Evolutionary conservation across 257 asterid species (phyloP).

Genomic region (Petunia axillaris): DNA sequence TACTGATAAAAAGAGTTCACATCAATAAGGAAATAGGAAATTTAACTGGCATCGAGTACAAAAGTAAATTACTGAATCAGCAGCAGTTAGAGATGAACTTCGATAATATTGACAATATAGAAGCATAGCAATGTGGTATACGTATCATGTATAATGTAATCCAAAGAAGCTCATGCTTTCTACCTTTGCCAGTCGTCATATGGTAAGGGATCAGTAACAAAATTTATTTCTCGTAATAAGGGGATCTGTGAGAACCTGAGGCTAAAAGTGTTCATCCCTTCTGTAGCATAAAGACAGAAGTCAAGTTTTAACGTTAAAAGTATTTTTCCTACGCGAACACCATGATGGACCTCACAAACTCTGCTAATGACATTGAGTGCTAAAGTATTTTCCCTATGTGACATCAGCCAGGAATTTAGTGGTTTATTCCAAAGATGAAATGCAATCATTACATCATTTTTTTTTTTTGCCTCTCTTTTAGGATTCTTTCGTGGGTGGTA

Average conservation of each 20-base stretch:
- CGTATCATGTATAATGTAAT: slow-evolving; percentile 2
- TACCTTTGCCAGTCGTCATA: not conserved
- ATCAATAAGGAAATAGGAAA: slow-evolving; percentile 2
- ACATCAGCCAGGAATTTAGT: slow-evolving; percentile 3
- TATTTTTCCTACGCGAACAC: not conserved
- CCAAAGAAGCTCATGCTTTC: slow-evolving; percentile 1
- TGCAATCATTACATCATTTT: not conserved
- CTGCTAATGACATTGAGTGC: not conserved
- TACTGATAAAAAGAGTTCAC: slow-evolving; percentile 10
- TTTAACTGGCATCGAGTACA: not conserved
- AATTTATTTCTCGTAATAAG: slow-evolving; percentile 15
- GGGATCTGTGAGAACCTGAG: slow-evolving; percentile 11
- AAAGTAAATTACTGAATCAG: not conserved
- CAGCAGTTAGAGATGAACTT: slow-evolving; percentile 8
- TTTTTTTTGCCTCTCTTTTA: not conserved
- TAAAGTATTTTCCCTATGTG: not conserved
- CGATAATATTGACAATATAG: slow-evolving; percentile 9
- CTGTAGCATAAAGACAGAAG: slow-evolving; percentile 13
- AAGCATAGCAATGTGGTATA: not conserved
- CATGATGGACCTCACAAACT: not conserved
- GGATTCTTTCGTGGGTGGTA: not conserved
- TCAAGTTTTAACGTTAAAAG: not conserved
- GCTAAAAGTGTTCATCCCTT: slow-evolving; percentile 17
- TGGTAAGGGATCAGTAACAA: not conserved
- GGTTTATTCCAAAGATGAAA: not conserved